phyloP scores from a whole-genome alignment of 2,329 filamentous ascomycete genomes.

The Coniochaeta sp. region DNA sequence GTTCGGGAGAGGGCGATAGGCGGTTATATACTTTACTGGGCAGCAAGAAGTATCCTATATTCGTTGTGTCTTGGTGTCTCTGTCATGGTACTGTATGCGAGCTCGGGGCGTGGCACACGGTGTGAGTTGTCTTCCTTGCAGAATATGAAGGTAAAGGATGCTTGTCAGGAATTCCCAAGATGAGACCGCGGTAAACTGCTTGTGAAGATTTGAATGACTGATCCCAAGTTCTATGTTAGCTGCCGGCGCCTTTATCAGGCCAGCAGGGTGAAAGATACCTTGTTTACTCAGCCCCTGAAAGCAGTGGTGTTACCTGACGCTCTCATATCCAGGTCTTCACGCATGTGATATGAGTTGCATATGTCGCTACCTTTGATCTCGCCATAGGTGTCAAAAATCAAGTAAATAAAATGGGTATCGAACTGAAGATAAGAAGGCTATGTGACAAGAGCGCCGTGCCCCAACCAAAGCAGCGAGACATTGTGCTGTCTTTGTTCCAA shows the following conservation, averaged over 20 bases:
- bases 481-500: background rate
- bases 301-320: background rate
- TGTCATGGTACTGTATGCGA: background rate
- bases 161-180: background rate
- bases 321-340: background rate
- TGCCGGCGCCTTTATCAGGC: background rate
- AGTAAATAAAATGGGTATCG: background rate
- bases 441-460: background rate
- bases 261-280: background rate
- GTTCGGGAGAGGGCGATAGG: background rate
- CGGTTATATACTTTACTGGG: background rate
- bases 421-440: background rate
- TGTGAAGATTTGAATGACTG: background rate
- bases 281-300: background rate
- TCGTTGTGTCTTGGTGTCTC: background rate
- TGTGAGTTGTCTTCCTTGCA: background rate
- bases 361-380: too few relatives aligned
- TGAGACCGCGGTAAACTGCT: background rate
- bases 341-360: background rate
- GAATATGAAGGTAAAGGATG: background rate
- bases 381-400: background rate
- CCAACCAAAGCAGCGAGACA: background rate
- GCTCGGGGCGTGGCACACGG: background rate
- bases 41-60: background rate
- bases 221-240: background rate